A percentile compares a stretch with the other conserved stretches of the same genome.
These are phyloP conservation scores for Hyphopichia wangnamkhiaoensis DNA, from an alignment of 1,139 yeast genomes.

Conservation along the genomic window DNA sequence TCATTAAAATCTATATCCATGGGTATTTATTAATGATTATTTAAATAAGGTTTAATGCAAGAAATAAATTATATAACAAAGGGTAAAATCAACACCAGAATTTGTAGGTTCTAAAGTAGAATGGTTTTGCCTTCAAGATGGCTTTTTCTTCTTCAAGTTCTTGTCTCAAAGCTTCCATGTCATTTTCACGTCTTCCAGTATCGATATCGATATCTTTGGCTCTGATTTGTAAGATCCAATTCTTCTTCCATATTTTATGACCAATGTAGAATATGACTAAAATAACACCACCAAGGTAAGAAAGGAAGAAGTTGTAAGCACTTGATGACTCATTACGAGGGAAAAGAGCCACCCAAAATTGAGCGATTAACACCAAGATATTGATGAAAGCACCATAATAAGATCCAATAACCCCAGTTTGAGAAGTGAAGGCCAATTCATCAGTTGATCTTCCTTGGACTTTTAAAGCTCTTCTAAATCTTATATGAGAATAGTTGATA, in stretches of 20 bases:
- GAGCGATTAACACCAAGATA: slow-evolving; percentile 53
- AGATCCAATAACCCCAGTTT: slow-evolving; percentile 58
- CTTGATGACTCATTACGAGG: slow-evolving; percentile 38
- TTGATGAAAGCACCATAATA: slow-evolving; percentile 48
- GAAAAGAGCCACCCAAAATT: slow-evolving; percentile 47
- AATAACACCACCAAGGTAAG: slow-evolving; percentile 41
- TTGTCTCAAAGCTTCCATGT: slow-evolving; percentile 41
- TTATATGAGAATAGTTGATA: slow-evolving; percentile 36
- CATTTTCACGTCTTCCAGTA: slow-evolving; percentile 44
- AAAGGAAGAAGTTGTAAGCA: slow-evolving; percentile 36
- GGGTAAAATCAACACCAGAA: slow-evolving; percentile 32
- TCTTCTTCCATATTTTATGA: slow-evolving; percentile 43
- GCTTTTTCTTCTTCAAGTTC: slow-evolving; percentile 43
- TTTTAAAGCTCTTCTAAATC: slow-evolving; percentile 37
- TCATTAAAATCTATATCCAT: not conserved
- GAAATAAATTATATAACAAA: no score
- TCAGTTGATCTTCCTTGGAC: slow-evolving; percentile 43
- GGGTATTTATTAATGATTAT: no score
- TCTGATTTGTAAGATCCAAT: slow-evolving; percentile 36
- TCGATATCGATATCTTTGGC: slow-evolving; percentile 43
- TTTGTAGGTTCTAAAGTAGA: slow-evolving; percentile 31
- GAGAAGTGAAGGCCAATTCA: slow-evolving; percentile 56
- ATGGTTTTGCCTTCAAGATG: slow-evolving; percentile 33
- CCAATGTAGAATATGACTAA: slow-evolving; percentile 38
- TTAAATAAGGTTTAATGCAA: no score